A percentile compares a stretch with the other conserved stretches of the same genome.
Conservation (phyloP, 208 protist genomes). For the Crithidia sp. region DNA sequence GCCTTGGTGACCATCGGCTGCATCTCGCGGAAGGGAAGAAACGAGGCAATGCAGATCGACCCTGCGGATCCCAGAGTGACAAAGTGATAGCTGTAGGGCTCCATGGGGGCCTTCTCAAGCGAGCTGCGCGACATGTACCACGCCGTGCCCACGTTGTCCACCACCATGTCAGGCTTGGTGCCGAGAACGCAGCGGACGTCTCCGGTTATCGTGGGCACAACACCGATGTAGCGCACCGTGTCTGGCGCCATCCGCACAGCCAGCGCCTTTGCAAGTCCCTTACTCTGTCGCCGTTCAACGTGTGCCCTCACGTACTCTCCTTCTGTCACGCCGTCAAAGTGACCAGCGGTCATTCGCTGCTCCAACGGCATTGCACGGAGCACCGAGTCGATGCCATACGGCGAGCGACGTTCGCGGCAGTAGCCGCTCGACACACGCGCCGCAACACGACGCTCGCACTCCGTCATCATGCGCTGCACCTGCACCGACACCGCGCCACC, state of each 20-base stretch:
- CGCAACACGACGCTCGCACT: slow-evolving; percentile 11
- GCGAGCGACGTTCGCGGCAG: not conserved
- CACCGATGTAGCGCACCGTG: not conserved
- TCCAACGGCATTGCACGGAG: not conserved
- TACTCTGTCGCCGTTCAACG: not conserved
- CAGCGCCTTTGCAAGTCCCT: not conserved
- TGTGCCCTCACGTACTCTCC: not conserved
- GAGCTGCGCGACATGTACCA: not conserved
- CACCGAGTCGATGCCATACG: not conserved
- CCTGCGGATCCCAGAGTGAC: not conserved
- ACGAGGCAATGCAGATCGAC: not conserved
- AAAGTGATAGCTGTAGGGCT: not conserved
- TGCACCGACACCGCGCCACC: slow-evolving; percentile 16
- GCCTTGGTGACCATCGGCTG: not conserved
- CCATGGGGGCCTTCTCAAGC: not conserved
- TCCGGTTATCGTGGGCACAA: not conserved
- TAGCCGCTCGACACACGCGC: not conserved
- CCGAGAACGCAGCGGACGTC: not conserved
- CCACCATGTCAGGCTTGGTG: not conserved
- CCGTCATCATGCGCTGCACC: slow-evolving; percentile 19
- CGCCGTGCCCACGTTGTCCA: not conserved
- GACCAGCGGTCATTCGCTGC: not conserved
- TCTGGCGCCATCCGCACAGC: not conserved
- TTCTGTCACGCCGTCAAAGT: not conserved
- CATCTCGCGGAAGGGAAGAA: not conserved